phyloP scores from a whole-genome alignment of 2,329 filamentous ascomycete genomes.

The Penicillium frequentans region DNA sequence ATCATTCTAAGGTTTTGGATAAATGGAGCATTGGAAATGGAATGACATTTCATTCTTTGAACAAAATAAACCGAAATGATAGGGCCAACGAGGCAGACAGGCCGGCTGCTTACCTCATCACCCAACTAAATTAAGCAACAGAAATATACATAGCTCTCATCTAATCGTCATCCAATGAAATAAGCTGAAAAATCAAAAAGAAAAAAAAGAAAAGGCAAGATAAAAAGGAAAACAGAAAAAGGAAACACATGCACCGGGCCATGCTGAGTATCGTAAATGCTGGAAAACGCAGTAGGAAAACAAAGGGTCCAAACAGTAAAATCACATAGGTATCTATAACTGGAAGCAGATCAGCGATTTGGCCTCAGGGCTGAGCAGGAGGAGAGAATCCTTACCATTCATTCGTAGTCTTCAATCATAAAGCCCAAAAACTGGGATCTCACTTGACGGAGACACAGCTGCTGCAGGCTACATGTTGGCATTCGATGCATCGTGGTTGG shows the following conservation, averaged over 20 bases:
- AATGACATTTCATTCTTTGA: not conserved
- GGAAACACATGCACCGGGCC: constrained; percentile 12
- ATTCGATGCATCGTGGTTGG: constrained; percentile 35
- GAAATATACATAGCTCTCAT: constrained; percentile 21
- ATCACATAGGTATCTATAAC: not conserved
- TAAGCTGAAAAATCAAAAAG: constrained; percentile 10
- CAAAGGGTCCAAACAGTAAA: not conserved
- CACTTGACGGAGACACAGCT: constrained; percentile 32
- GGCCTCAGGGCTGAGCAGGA: not conserved
- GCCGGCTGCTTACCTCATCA: constrained; percentile 17
- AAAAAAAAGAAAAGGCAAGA: not conserved
- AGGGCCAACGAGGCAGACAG: constrained; percentile 17
- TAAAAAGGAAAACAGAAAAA: constrained; percentile 8
- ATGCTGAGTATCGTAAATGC: constrained; percentile 6
- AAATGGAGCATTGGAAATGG: not conserved
- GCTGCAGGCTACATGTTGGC: constrained; percentile 32
- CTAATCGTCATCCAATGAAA: constrained; percentile 10
- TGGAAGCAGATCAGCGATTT: not conserved
- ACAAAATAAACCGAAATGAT: not conserved
- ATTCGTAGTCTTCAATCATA: not conserved
- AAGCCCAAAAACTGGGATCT: constrained; percentile 2
- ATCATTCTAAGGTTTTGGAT: not conserved
- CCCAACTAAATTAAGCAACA: constrained; percentile 13
- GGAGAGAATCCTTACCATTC: constrained; percentile 12
- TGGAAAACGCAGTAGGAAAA: not conserved